A percentile compares a stretch with the other conserved stretches of the same genome.
Evolutionary conservation across 305 asterid genomes (phyloP).

Genomic region (Fraxinus platypoda): DNA sequence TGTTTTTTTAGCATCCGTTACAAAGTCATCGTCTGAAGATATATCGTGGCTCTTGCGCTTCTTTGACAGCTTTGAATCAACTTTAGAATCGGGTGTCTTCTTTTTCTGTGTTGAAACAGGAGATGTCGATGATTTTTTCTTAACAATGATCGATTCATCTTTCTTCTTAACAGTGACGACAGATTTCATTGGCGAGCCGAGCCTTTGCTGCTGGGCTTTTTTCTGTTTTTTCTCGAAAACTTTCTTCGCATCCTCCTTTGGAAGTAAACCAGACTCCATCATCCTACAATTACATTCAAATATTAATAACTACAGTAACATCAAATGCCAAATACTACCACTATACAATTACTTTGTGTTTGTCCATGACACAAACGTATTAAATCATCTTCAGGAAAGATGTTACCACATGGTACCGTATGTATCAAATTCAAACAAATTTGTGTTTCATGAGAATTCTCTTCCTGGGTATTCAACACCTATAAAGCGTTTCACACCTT

Average conservation of each 20-base stretch:
- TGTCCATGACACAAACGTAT: neutral
- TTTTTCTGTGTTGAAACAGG: conserved; percentile 40
- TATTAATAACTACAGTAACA: neutral
- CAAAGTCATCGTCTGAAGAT: conserved; percentile 56
- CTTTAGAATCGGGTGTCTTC: conserved; percentile 44
- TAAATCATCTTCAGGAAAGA: neutral
- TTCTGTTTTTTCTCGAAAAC: conserved; percentile 59
- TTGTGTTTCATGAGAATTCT: neutral
- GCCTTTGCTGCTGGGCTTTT: conserved; percentile 52
- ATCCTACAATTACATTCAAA: conserved; percentile 45
- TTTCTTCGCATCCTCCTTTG: conserved; percentile 65
- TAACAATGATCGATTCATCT: conserved; percentile 25
- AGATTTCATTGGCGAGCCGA: conserved; percentile 62
- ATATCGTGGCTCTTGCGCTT: conserved; percentile 48
- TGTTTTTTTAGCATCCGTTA: conserved; percentile 18
- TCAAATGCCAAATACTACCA: neutral
- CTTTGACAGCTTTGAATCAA: conserved; percentile 39
- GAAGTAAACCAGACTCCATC: conserved; percentile 89
- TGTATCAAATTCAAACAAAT: neutral
- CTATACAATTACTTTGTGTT: neutral
- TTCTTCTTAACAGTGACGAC: conserved; percentile 54
- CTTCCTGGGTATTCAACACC: neutral
- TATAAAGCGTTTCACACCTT: neutral
- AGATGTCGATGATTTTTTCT: conserved; percentile 40
- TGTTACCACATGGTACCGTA: neutral